phyloP scores from a whole-genome alignment of 345 rosid genomes.

The Eucalyptus albens region DNA sequence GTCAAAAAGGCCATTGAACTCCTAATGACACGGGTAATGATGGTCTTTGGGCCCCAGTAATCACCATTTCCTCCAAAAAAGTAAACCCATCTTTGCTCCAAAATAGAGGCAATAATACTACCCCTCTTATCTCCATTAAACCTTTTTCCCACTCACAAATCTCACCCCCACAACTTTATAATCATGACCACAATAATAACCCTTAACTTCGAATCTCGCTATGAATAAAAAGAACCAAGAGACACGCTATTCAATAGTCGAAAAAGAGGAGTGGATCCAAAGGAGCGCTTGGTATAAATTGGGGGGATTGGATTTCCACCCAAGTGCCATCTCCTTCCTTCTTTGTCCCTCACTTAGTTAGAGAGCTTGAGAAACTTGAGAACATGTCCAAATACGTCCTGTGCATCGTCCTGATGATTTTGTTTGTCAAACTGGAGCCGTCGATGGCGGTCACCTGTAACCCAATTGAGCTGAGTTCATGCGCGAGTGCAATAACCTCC shows the following conservation, averaged over 20 bases:
- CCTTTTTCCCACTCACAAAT: not conserved
- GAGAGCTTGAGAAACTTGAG: not conserved
- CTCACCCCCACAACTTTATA: not conserved
- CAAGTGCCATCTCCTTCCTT: not conserved
- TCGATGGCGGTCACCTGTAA: conserved; percentile 44
- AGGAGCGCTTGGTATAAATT: not conserved
- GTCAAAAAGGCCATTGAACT: not conserved
- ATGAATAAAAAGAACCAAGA: not conserved
- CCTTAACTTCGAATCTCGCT: not conserved
- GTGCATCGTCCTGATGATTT: not conserved
- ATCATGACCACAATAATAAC: not conserved
- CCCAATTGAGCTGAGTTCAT: conserved; percentile 67
- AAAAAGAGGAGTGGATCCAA: not conserved
- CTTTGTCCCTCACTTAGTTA: not conserved
- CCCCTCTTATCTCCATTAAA: not conserved
- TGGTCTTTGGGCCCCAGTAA: not conserved
- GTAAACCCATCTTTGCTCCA: not conserved
- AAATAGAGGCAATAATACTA: not conserved
- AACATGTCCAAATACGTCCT: not conserved
- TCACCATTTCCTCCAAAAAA: not conserved
- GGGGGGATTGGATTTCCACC: not conserved
- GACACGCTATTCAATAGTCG: not conserved
- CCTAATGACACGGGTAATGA: not conserved
- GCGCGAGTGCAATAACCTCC: conserved; percentile 67
- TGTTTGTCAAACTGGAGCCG: not conserved